Conservation (phyloP, 2,329 filamentous ascomycete species). For the Ceratocystis huliohia region DNA sequence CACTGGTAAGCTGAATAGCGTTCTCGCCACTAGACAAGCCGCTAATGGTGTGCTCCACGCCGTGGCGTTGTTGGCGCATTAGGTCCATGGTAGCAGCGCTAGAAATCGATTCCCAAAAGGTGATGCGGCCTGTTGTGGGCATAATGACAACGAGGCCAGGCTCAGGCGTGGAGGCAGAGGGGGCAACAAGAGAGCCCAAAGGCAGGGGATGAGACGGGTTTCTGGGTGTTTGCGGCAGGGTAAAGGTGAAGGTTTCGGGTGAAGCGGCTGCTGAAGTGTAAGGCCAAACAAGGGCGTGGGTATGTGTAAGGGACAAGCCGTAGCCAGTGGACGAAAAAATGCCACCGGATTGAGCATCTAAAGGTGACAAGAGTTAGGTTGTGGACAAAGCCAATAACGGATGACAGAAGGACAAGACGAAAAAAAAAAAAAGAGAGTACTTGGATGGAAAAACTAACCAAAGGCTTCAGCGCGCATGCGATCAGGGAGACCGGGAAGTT, state of each 20-base stretch:
- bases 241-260: constrained; percentile 67
- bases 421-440: constrained; percentile 19
- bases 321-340: constrained; percentile 56
- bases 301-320: constrained; percentile 66
- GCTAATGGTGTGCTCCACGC: constrained; percentile 60
- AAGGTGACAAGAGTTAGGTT: neutral
- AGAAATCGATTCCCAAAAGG: constrained; percentile 93
- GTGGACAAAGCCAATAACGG: neutral
- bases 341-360: constrained; percentile 53
- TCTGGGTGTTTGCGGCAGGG: constrained; percentile 60
- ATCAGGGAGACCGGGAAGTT: constrained; percentile 70
- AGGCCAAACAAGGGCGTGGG: constrained; percentile 80
- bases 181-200: constrained; percentile 68
- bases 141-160: constrained; percentile 79
- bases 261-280: constrained; percentile 59
- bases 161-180: constrained; percentile 63
- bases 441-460: constrained; percentile 38
- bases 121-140: constrained; percentile 69
- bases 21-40: constrained; percentile 69
- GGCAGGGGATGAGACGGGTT: constrained; percentile 59
- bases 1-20: constrained; percentile 64
- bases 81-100: constrained; percentile 74
- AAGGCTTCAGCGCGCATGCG: constrained; percentile 53
- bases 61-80: constrained; percentile 67
- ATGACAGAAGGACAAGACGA: neutral